Conservation (phyloP, 352 stramenopile genomes). For the Elongisporangium anandrum region DNA sequence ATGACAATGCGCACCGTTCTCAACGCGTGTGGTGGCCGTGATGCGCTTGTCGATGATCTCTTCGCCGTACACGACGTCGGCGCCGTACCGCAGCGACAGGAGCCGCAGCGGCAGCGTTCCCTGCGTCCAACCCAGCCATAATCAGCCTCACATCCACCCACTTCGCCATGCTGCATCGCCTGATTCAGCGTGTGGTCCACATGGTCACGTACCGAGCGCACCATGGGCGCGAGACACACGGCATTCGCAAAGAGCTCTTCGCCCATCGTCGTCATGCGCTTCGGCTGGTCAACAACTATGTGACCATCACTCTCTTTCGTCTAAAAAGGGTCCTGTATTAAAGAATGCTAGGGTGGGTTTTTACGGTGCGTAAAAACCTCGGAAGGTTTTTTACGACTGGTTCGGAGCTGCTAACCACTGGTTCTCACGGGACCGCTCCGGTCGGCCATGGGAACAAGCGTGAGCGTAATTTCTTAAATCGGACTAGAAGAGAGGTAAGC, state of each 20-base stretch:
- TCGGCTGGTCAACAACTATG: neutral
- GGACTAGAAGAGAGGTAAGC: constrained; percentile 84
- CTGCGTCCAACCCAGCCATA: constrained; percentile 14
- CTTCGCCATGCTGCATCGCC: neutral
- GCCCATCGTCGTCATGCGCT: neutral
- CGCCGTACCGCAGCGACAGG: constrained; percentile 89
- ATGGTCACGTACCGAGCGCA: constrained; percentile 77
- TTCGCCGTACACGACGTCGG: constrained; percentile 92
- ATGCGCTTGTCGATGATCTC: constrained; percentile 95
- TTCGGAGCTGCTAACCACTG: constrained; percentile 18
- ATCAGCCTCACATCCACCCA: neutral
- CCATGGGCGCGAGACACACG: constrained; percentile 91
- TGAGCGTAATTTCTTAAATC: constrained; percentile 76
- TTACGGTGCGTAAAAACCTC: constrained; percentile 5
- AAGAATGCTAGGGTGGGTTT: neutral
- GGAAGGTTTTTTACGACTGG: constrained; percentile 5
- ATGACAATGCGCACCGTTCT: constrained; percentile 57
- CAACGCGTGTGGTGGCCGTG: constrained; percentile 66
- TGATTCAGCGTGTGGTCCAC: neutral
- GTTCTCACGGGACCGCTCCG: constrained; percentile 11
- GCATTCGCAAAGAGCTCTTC: constrained; percentile 65
- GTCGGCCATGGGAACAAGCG: neutral
- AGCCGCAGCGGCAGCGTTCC: constrained; percentile 90
- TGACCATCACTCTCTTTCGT: neutral
- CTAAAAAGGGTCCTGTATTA: neutral